Percentiles rank a stretch among this genome's conserved stretches.
phyloP scores from a whole-genome alignment of 441 rosid species.

The Flueggea neowawraea region DNA sequence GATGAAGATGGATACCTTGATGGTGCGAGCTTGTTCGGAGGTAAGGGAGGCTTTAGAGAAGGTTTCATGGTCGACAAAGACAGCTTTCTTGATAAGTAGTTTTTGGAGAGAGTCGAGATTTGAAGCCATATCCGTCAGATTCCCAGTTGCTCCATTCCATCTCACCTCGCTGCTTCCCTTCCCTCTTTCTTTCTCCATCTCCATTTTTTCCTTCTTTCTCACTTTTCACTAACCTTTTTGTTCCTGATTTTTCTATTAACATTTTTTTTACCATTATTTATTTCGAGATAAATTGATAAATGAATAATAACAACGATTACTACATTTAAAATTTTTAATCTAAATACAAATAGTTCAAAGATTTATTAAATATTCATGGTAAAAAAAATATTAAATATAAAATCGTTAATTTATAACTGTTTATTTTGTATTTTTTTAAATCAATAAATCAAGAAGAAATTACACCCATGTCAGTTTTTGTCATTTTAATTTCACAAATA shows the following conservation, averaged over 20 bases:
- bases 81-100: conserved; percentile 83
- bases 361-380: no score
- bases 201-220: conserved; percentile 1
- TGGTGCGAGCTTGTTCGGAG: conserved; percentile 87
- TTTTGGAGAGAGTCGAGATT: conserved; percentile 93
- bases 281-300: no score
- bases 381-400: no score
- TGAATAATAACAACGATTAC: no score
- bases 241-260: not conserved
- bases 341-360: no score
- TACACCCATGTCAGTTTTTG: no score
- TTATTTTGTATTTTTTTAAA: no score
- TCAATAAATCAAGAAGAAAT: no score
- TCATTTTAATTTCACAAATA: no score
- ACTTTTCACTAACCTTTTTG: not conserved
- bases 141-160: conserved; percentile 81
- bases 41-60: conserved; percentile 82
- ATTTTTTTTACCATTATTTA: not conserved
- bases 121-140: conserved; percentile 77
- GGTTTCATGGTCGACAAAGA: conserved; percentile 90
- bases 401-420: no score
- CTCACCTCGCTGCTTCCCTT: conserved; percentile 73
- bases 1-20: conserved; percentile 48
- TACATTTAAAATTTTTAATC: no score
- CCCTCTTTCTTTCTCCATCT: conserved; percentile 49